phyloP scores from a whole-genome alignment of 805 yeast genomes.

The Barnettozyma sucrosica region DNA sequence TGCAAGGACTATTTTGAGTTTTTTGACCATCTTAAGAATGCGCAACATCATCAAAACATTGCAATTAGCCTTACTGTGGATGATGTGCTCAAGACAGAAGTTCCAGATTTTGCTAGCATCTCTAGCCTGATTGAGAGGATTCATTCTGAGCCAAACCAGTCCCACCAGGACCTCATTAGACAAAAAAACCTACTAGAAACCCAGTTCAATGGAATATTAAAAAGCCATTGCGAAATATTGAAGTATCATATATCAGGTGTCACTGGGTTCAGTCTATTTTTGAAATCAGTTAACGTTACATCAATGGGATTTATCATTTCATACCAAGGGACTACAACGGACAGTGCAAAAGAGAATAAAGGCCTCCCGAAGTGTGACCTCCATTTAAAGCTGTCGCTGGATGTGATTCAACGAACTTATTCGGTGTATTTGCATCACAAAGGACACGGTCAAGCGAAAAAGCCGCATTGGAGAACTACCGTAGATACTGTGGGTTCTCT shows the following conservation, averaged over 20 bases:
- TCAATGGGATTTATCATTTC: background rate
- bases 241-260: background rate
- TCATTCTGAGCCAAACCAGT: background rate
- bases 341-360: background rate
- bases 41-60: background rate
- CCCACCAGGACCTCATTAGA: background rate
- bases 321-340: background rate
- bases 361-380: background rate
- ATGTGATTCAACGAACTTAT: background rate
- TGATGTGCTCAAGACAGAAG: background rate
- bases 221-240: background rate
- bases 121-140: background rate
- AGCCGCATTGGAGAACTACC: background rate
- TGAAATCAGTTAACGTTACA: background rate
- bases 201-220: background rate
- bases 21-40: background rate
- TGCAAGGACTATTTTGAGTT: slow-evolving; percentile 1
- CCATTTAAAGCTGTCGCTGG: background rate
- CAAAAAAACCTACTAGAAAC: background rate
- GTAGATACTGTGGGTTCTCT: background rate
- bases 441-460: background rate
- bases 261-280: background rate
- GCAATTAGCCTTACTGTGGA: background rate
- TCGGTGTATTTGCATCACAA: background rate
- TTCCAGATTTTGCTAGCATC: background rate